These are phyloP conservation scores for Komagataella populi DNA, from an alignment of 805 yeast species.

Conservation along the genomic window DNA sequence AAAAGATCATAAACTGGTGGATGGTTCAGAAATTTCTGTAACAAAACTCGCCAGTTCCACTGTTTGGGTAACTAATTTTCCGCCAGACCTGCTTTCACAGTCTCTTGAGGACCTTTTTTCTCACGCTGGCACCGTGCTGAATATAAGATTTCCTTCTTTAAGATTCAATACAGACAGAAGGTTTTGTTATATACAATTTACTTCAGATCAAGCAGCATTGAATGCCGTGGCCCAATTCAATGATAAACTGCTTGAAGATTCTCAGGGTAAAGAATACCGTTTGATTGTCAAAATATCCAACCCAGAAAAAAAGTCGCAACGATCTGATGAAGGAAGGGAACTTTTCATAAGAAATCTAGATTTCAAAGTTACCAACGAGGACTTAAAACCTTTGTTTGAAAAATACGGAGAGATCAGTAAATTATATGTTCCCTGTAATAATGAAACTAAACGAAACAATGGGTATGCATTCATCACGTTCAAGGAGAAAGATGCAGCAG, in stretches of 20 bases:
- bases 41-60: conserved; percentile 32
- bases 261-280: conserved; percentile 14
- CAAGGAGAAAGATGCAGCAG: conserved; percentile 26
- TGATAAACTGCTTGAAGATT: conserved; percentile 21
- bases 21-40: conserved; percentile 30
- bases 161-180: conserved; percentile 40
- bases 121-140: conserved; percentile 24
- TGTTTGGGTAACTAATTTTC: conserved; percentile 64
- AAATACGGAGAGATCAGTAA: conserved; percentile 40
- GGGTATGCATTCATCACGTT: conserved; percentile 61
- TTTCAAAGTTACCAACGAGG: conserved; percentile 24
- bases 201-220: conserved; percentile 25
- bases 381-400: conserved; percentile 26
- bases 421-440: conserved; percentile 32
- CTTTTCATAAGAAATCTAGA: conserved; percentile 40
- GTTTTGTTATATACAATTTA: conserved; percentile 61
- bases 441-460: conserved; percentile 24
- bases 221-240: conserved; percentile 27
- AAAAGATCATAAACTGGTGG: conserved; percentile 34
- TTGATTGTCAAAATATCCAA: conserved; percentile 51
- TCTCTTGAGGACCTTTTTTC: conserved; percentile 27
- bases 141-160: conserved; percentile 54
- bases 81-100: conserved; percentile 32
- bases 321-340: conserved; percentile 46
- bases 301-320: conserved; percentile 27